phyloP scores from a whole-genome alignment of 768 basidiomycete genomes.

The Thelephora aurantiotincta region DNA sequence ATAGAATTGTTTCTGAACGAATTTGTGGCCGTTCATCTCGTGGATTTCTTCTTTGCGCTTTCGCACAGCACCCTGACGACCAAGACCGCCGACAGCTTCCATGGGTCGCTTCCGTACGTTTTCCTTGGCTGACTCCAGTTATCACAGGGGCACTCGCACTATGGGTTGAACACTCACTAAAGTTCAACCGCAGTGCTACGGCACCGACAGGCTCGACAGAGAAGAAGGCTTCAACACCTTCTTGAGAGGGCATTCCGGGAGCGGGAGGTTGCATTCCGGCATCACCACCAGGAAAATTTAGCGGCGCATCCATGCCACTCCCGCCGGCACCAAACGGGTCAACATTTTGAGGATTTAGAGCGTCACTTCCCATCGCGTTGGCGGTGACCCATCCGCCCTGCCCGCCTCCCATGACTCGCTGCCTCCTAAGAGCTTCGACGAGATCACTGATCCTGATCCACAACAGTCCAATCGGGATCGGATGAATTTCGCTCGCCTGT shows the following conservation, averaged over 20 bases:
- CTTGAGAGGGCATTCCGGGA: slow-evolving; percentile 17
- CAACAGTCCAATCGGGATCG: slow-evolving; percentile 83
- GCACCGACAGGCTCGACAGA: slow-evolving; percentile 96
- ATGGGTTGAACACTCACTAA: slow-evolving; percentile 45
- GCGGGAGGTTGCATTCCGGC: slow-evolving; percentile 6
- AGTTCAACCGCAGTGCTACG: slow-evolving; percentile 75
- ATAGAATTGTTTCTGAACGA: slow-evolving; percentile 94
- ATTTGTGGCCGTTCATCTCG: slow-evolving; percentile 99
- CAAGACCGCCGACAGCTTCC: slow-evolving; percentile 82
- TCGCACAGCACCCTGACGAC: slow-evolving; percentile 94
- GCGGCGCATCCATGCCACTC: slow-evolving; percentile 28
- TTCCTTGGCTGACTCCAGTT: slow-evolving; percentile 67
- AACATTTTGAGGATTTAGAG: slow-evolving; percentile 7
- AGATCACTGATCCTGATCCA: slow-evolving; percentile 93
- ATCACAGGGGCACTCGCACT: slow-evolving; percentile 4
- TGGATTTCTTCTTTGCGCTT: slow-evolving; percentile 97
- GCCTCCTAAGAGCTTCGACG: slow-evolving; percentile 83
- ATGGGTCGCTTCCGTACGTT: slow-evolving; percentile 93
- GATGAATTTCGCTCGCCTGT: slow-evolving; percentile 64
- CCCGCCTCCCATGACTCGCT: slow-evolving; percentile 82
- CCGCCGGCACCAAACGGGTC: slow-evolving; percentile 30
- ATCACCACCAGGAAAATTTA: slow-evolving; percentile 17
- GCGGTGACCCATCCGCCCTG: slow-evolving; percentile 95
- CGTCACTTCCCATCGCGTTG: slow-evolving; percentile 62
- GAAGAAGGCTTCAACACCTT: slow-evolving; percentile 96